Base-by-base conservation (phyloP, 1,284 basidiomycete genomes). In the Hemileia vastatrix region DNA sequence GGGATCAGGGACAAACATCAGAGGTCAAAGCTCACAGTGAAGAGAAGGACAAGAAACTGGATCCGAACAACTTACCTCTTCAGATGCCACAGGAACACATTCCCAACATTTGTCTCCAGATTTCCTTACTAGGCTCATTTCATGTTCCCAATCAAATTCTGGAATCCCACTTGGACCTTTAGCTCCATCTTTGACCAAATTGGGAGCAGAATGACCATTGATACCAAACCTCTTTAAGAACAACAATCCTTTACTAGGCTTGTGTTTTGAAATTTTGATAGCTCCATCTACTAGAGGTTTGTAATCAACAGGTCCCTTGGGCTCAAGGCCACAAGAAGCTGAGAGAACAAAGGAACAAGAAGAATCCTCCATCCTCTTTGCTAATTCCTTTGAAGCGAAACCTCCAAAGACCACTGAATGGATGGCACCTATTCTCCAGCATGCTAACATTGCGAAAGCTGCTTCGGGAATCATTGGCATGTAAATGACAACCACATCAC, bases 361-460 rank as follows among this genome's bases (percentile, higher is more conserved):
- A 23, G 69, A 68, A 57, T 72, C 72, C 32, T 73, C 64, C 33
- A 72, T 73, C 8, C 72, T 64, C 53, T 74, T 73, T 0, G 70
- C 69, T 18, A 74, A 63, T 57, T 73, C 72, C 54, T 68, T 62
- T 21, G 70, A 63, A 4, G 73, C 70, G 48, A 74, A 74, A 0
- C 72, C 73, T 19, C 70, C 73, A 64, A 74, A 74, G 32, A 74
- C 72, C 33, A 74, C 73, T 40, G 71, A 72, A 44, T 74, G 71
- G 11, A 74, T 68, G 8, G 71, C 72, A 4, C 72, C 73, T n/a
- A 74, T 67, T 21, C 73, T 52, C 0, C 71, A 70, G 55, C 70
- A 72, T 0, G 72, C 72, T 4, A 74, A 57, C 69, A 74, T 72
- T 2, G 72, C 71, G 33, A 74, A 63, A 8, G 69, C 68, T 4